These are phyloP conservation scores for Kwoniella pini DNA, from an alignment of 768 basidiomycete genomes.

Conservation along the genomic window DNA sequence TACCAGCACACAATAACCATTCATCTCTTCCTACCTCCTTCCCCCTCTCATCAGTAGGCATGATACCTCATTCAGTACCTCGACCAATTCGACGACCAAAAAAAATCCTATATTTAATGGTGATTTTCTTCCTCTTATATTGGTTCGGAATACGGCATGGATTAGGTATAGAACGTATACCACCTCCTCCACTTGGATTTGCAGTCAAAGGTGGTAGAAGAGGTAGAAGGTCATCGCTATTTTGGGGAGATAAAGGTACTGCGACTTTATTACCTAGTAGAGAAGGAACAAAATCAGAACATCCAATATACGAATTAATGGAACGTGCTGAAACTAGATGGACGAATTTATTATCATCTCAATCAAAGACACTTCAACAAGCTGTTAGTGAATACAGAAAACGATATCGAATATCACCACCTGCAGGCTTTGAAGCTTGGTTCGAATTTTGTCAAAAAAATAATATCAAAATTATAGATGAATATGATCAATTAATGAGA, in stretches of 20 bases:
- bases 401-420: slow-evolving; percentile 76
- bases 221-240: slow-evolving; percentile 27
- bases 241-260: slow-evolving; percentile 36
- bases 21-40: slow-evolving; percentile 1
- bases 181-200: slow-evolving; percentile 42
- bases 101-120: slow-evolving; percentile 51
- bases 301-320: slow-evolving; percentile 55
- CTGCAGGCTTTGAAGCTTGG: slow-evolving; percentile 89
- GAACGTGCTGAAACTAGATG: slow-evolving; percentile 45
- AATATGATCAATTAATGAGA: slow-evolving; percentile 50
- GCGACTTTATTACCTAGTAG: slow-evolving; percentile 20
- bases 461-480: slow-evolving; percentile 47
- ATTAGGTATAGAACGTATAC: slow-evolving; percentile 47
- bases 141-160: slow-evolving; percentile 54
- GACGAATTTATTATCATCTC: slow-evolving; percentile 56
- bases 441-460: slow-evolving; percentile 55
- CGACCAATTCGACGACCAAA: slow-evolving; percentile 43
- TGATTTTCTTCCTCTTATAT: slow-evolving; percentile 50
- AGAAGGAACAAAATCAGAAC: slow-evolving; percentile 26
- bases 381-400: slow-evolving; percentile 80
- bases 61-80: slow-evolving; percentile 23
- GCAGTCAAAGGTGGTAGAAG: slow-evolving; percentile 40
- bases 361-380: slow-evolving; percentile 73
- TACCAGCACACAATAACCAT: neutral
- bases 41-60: slow-evolving; percentile 17